Percentiles rank a stretch among this genome's conserved stretches.
Conservation (phyloP, 768 basidiomycete species). For the Hericium erinaceus region DNA sequence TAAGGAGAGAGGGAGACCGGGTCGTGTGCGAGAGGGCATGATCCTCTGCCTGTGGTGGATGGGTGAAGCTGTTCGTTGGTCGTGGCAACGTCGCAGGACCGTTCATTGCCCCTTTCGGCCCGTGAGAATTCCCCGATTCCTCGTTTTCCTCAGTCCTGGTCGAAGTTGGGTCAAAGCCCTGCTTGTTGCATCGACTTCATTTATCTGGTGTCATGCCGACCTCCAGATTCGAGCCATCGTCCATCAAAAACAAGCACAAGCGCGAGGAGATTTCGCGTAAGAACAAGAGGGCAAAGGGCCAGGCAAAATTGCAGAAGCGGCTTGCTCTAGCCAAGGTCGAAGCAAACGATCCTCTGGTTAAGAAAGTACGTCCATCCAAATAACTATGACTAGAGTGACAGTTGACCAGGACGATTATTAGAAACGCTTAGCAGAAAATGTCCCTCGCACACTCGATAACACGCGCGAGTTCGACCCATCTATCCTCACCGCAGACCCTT, state of each 20-base stretch:
- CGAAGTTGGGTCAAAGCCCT: too few species aligned
- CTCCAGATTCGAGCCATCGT: slow-evolving; percentile 48
- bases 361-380: slow-evolving; percentile 49
- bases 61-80: not conserved
- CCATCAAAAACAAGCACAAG: slow-evolving; percentile 84
- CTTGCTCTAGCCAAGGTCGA: slow-evolving; percentile 74
- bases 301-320: slow-evolving; percentile 73
- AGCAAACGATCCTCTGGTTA: slow-evolving; percentile 62
- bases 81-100: not conserved
- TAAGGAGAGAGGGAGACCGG: slow-evolving; percentile 22
- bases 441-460: slow-evolving; percentile 90
- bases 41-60: not conserved
- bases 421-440: slow-evolving; percentile 79
- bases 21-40: slow-evolving; percentile 1
- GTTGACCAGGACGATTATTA: slow-evolving; percentile 19
- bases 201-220: slow-evolving; percentile 36
- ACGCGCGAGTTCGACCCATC: slow-evolving; percentile 78
- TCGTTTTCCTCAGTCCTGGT: not conserved
- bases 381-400: not conserved
- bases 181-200: not conserved
- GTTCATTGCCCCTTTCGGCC: not conserved
- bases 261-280: slow-evolving; percentile 70
- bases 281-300: slow-evolving; percentile 66
- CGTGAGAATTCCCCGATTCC: not conserved
- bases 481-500: slow-evolving; percentile 46